phyloP scores from a whole-genome alignment of 371 early-diverging fungal species.

The Quaeritorhiza haematococci region DNA sequence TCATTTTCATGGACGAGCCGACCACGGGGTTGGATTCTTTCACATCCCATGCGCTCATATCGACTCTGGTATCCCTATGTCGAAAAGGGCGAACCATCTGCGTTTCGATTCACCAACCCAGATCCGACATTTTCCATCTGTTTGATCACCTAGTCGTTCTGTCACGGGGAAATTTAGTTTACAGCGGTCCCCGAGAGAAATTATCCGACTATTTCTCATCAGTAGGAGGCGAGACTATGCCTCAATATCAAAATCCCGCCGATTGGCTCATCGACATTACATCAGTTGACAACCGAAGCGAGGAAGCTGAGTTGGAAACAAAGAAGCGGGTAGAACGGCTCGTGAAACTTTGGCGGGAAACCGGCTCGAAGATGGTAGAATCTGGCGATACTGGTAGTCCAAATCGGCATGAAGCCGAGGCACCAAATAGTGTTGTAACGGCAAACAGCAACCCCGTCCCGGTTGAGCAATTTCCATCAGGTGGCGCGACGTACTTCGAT shows the following conservation, averaged over 20 bases:
- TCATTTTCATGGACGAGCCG: slow-evolving; percentile 95
- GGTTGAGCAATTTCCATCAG: background rate
- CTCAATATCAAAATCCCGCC: slow-evolving; percentile 84
- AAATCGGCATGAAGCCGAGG: background rate
- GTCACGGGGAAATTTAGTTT: slow-evolving; percentile 49
- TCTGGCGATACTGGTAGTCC: background rate
- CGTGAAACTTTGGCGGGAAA: slow-evolving; percentile 16
- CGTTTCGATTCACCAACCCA: slow-evolving; percentile 60
- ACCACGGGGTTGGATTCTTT: slow-evolving; percentile 79
- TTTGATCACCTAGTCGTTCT: slow-evolving; percentile 60
- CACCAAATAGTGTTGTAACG: background rate
- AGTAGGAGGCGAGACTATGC: slow-evolving; percentile 66
- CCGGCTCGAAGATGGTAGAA: background rate
- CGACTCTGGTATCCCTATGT: slow-evolving; percentile 52
- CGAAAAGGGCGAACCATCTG: slow-evolving; percentile 60
- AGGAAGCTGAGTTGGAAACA: slow-evolving; percentile 17
- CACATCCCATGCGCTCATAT: slow-evolving; percentile 58
- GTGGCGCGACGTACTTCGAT: slow-evolving; percentile 24
- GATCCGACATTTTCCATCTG: slow-evolving; percentile 38
- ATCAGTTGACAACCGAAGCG: slow-evolving; percentile 24
- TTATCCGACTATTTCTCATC: slow-evolving; percentile 54
- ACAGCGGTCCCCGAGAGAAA: slow-evolving; percentile 21
- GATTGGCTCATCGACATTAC: slow-evolving; percentile 76
- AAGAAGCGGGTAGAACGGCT: slow-evolving; percentile 13
- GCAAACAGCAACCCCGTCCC: background rate